phyloP scores from a whole-genome alignment of 345 rosid species.

The Murraya paniculata region DNA sequence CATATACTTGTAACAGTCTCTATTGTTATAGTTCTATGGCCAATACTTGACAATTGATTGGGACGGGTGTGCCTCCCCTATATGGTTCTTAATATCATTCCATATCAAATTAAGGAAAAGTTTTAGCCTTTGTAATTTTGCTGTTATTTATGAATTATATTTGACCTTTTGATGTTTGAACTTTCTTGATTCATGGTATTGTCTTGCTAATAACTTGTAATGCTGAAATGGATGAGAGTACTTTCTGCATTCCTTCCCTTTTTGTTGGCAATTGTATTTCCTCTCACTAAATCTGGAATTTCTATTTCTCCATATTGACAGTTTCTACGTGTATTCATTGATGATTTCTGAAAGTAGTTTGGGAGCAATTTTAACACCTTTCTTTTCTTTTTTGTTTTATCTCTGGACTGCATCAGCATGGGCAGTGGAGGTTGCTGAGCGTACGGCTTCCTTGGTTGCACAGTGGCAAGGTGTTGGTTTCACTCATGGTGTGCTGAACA shows the following conservation, averaged over 20 bases:
- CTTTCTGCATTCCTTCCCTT: neutral
- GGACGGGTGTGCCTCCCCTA: neutral
- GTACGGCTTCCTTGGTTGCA: conserved; percentile 79
- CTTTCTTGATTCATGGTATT: neutral
- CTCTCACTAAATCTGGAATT: neutral
- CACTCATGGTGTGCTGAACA: conserved; percentile 97
- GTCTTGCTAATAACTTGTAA: neutral
- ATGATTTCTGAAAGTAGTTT: neutral
- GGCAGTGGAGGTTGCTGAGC: conserved; percentile 89
- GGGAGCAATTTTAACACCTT: conserved; percentile 15
- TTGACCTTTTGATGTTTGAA: neutral
- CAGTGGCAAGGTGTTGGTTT: conserved; percentile 99
- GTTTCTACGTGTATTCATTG: neutral
- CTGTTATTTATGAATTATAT: neutral
- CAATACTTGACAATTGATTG: conserved; percentile 1
- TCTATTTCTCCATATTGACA: neutral
- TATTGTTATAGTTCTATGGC: neutral
- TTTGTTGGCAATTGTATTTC: neutral
- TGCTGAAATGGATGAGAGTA: neutral
- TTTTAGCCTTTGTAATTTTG: neutral
- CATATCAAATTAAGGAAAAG: neutral
- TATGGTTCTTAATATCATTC: neutral
- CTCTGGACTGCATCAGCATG: conserved; percentile 58
- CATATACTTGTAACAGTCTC: neutral
- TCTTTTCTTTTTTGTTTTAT: conserved; percentile 1